These are phyloP conservation scores for Tilletia walkeri DNA, from an alignment of 1,284 basidiomycete species.

Conservation along the genomic window DNA sequence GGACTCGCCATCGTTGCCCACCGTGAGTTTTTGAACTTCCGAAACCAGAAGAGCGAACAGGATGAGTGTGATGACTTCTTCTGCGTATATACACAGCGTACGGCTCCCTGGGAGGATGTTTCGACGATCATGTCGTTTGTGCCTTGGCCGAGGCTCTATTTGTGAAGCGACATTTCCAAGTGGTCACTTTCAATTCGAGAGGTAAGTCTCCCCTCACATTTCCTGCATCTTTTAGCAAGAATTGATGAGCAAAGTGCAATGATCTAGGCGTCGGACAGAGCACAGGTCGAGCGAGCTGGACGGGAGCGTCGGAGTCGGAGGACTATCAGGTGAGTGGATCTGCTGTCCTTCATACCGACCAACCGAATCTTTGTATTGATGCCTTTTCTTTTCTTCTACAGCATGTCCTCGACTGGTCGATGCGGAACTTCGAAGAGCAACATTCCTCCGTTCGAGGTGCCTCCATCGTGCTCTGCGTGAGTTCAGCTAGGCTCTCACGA, in stretches of 20 bases:
- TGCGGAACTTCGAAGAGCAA: neutral
- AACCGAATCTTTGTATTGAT: too few species aligned
- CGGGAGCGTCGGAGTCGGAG: slow-evolving; percentile 28
- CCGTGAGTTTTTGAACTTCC: too few species aligned
- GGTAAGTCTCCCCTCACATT: slow-evolving; percentile 15
- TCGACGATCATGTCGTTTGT: slow-evolving; percentile 34
- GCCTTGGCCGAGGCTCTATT: slow-evolving; percentile 25
- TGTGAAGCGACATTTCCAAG: slow-evolving; percentile 24
- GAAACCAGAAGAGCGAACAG: too few species aligned
- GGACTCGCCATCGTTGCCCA: neutral
- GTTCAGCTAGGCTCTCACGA: neutral
- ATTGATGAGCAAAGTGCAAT: neutral
- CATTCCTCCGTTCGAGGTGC: neutral
- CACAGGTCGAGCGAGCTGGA: slow-evolving; percentile 33
- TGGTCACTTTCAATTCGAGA: slow-evolving; percentile 37
- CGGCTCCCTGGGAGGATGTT: slow-evolving; percentile 27
- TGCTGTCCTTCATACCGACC: slow-evolving; percentile 13
- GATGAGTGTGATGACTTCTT: neutral
- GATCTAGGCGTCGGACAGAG: slow-evolving; percentile 27
- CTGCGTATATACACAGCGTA: neutral
- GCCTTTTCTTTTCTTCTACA: neutral
- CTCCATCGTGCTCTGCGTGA: neutral
- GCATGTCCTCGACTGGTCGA: neutral
- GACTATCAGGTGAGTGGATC: slow-evolving; percentile 34
- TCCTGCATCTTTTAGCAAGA: neutral